phyloP scores from a whole-genome alignment of 306 rosid species.

The Vigna hirtella region DNA sequence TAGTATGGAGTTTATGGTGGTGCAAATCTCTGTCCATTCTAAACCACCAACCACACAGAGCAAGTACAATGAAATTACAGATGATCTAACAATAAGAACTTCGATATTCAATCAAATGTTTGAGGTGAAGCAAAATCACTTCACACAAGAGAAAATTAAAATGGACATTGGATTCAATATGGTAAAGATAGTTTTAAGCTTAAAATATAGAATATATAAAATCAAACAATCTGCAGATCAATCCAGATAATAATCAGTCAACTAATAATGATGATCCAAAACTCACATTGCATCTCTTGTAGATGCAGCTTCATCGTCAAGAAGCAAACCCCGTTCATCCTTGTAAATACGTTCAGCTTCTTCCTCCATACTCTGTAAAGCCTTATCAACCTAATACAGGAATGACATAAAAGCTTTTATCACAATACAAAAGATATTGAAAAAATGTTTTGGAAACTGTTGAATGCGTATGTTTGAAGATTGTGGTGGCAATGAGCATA shows the following conservation, averaged over 20 bases:
- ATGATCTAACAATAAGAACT: neutral
- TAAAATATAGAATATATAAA: neutral
- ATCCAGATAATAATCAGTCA: constrained; percentile 7
- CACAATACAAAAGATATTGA: neutral
- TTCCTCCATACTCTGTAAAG: constrained; percentile 89
- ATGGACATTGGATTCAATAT: constrained; percentile 18
- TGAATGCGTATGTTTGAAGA: neutral
- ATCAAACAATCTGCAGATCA: constrained; percentile 11
- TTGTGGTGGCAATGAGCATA: constrained; percentile 1
- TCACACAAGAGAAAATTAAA: constrained; percentile 9
- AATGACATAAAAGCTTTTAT: constrained; percentile 4
- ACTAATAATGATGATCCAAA: constrained; percentile 18
- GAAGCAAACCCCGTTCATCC: constrained; percentile 87
- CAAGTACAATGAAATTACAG: neutral
- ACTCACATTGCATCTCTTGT: constrained; percentile 97
- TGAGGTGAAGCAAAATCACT: neutral
- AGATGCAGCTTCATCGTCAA: constrained; percentile 95
- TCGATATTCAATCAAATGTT: neutral
- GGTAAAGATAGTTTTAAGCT: neutral
- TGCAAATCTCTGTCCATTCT: neutral
- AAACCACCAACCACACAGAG: neutral
- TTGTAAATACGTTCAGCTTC: constrained; percentile 93
- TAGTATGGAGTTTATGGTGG: neutral
- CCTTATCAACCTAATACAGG: constrained; percentile 78
- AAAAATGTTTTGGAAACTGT: neutral